A percentile compares a stretch with the other conserved stretches of the same genome.
phyloP scores from a whole-genome alignment of 805 yeast genomes.

The Saturnispora sanitii region DNA sequence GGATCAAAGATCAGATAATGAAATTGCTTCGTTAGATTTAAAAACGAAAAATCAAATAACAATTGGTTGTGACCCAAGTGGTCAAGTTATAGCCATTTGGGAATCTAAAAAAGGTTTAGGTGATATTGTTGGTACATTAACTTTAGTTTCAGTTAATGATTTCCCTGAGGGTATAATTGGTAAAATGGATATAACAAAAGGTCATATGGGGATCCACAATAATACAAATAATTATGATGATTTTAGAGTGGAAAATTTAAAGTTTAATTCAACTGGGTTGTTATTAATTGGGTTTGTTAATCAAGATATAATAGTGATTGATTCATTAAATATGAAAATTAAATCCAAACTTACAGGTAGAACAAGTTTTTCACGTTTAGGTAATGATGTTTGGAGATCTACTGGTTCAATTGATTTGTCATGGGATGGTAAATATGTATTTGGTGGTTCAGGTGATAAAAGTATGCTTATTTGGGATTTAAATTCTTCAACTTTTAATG shows the following conservation, averaged over 20 bases:
- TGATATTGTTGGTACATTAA: constrained; percentile 10
- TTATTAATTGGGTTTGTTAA: constrained; percentile 48
- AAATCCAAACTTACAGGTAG: constrained; percentile 36
- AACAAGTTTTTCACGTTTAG: constrained; percentile 25
- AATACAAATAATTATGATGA: background rate
- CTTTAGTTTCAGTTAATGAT: constrained; percentile 15
- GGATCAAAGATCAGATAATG: constrained; percentile 66
- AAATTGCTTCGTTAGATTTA: constrained; percentile 44
- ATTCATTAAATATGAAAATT: constrained; percentile 16
- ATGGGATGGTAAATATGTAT: constrained; percentile 56
- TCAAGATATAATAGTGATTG: constrained; percentile 41
- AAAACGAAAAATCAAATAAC: background rate
- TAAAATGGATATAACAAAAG: constrained; percentile 32
- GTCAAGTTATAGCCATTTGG: constrained; percentile 62
- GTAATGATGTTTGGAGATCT: constrained; percentile 28
- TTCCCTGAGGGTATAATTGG: constrained; percentile 16
- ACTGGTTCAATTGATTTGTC: constrained; percentile 51
- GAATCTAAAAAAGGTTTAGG: constrained; percentile 27
- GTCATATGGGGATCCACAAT: background rate
- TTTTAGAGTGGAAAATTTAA: constrained; percentile 8
- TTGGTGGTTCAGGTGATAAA: constrained; percentile 52
- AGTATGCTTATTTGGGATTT: constrained; percentile 45
- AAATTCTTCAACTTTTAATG: background rate
- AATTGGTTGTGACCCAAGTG: constrained; percentile 55
- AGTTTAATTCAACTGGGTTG: constrained; percentile 52